phyloP scores from a whole-genome alignment of 2,329 filamentous ascomycete species.

The Cercospora canescens region DNA sequence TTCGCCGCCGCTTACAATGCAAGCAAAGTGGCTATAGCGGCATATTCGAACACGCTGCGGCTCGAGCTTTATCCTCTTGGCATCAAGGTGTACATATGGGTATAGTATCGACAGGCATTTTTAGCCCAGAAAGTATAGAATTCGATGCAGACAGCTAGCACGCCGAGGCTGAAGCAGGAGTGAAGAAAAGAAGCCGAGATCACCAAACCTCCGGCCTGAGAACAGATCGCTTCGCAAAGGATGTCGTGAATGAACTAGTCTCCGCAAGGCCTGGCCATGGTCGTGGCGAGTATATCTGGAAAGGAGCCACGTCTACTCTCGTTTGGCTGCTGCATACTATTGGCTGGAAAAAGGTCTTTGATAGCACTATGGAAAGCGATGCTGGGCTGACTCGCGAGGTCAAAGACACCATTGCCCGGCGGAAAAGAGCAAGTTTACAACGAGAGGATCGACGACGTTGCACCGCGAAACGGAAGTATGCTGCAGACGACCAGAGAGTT shows the following conservation, averaged over 20 bases:
- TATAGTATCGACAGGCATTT: neutral
- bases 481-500: no score
- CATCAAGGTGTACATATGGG: neutral
- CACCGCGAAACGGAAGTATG: no score
- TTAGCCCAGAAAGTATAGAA: neutral
- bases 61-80: neutral
- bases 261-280: neutral
- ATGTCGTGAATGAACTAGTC: neutral
- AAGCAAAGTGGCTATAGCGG: neutral
- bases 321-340: neutral
- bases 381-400: neutral
- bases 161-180: neutral
- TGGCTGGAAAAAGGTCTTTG: neutral
- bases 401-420: neutral
- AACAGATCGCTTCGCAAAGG: neutral
- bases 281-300: neutral
- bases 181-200: neutral
- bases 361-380: neutral
- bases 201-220: neutral
- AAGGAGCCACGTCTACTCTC: neutral
- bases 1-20: neutral
- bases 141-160: neutral
- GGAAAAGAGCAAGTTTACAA: neutral
- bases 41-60: neutral
- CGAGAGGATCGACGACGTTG: neutral